A percentile compares a stretch with the other conserved stretches of the same genome.
These are phyloP conservation scores for Tarenaya hassleriana DNA, from an alignment of 345 rosid genomes.

Conservation along the genomic window DNA sequence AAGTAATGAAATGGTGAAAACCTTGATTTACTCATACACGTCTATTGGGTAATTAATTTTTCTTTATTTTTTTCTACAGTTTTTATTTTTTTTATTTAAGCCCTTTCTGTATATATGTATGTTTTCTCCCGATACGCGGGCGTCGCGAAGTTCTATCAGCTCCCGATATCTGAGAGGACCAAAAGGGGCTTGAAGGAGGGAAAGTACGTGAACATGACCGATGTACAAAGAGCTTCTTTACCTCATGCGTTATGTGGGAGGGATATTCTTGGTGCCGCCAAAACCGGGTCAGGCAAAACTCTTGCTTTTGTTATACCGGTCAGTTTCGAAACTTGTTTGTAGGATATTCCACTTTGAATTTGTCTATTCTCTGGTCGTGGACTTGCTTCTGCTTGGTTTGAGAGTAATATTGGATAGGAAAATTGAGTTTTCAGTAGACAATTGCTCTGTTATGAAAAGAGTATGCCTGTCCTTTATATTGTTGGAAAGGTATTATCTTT, in stretches of 20 bases:
- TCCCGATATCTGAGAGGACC: constrained; percentile 76
- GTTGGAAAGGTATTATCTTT: no score
- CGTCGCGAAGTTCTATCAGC: constrained; percentile 44
- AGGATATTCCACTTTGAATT: not conserved
- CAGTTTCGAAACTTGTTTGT: not conserved
- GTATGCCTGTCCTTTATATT: no score
- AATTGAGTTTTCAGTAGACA: not conserved
- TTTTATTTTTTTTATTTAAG: no score
- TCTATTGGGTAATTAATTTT: no score
- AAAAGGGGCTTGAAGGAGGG: constrained; percentile 54
- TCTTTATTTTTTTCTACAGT: not conserved
- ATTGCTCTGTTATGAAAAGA: not conserved
- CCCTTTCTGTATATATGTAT: no score
- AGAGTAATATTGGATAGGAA: not conserved
- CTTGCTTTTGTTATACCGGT: constrained; percentile 82
- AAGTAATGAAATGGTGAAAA: constrained; percentile 25
- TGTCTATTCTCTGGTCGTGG: no score
- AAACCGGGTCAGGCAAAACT: no score
- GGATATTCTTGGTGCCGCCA: constrained; percentile 92
- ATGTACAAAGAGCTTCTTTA: constrained; percentile 76
- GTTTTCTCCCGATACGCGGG: constrained; percentile 63
- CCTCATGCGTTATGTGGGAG: constrained; percentile 85
- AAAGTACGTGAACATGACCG: constrained; percentile 55
- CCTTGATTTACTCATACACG: constrained; percentile 14
- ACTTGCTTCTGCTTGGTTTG: not conserved